Evolutionary conservation across 1,139 yeast genomes (phyloP).

Genomic region (Meyerozyma guilliermondii): DNA sequence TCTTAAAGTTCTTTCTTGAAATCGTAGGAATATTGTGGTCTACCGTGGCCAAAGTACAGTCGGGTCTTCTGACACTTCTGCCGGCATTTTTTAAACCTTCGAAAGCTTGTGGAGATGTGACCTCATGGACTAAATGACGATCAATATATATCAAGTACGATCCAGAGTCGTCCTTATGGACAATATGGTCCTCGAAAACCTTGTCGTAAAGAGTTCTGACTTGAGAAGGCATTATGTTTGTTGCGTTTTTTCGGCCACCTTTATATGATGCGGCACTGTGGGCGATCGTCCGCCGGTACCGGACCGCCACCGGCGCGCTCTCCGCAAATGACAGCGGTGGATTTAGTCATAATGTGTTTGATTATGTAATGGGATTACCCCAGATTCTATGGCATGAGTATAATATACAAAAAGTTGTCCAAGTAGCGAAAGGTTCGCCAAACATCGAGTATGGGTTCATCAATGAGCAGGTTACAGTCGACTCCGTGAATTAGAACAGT

Average conservation of each 20-base stretch:
- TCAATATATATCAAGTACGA: constrained; percentile 86
- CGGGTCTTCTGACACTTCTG: constrained; percentile 83
- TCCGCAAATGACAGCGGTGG: constrained; percentile 1
- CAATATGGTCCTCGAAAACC: constrained; percentile 91
- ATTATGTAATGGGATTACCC: not conserved
- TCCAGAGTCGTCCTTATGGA: constrained; percentile 82
- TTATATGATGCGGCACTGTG: not conserved
- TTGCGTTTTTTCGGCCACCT: not conserved
- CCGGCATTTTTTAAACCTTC: constrained; percentile 89
- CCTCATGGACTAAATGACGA: constrained; percentile 96
- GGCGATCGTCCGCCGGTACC: not conserved
- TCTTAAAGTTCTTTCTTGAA: constrained; percentile 70
- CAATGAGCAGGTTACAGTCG: constrained; percentile 32
- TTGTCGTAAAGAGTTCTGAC: constrained; percentile 82
- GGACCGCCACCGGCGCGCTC: constrained; percentile 10
- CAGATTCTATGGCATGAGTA: constrained; percentile 16
- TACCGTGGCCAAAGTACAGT: constrained; percentile 94
- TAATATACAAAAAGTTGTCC: constrained; percentile 75
- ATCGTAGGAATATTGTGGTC: constrained; percentile 97
- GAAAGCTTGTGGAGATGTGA: constrained; percentile 97
- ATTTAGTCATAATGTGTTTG: not conserved
- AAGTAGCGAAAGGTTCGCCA: constrained; percentile 53
- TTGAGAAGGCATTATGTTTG: constrained; percentile 8
- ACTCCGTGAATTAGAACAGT: constrained; percentile 62
- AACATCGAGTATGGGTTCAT: constrained; percentile 45